Evolutionary conservation across 2,329 filamentous ascomycete genomes (phyloP), one percentile per base, ranked within the genome.

Genomic region (Colletotrichum destructivum): DNA sequence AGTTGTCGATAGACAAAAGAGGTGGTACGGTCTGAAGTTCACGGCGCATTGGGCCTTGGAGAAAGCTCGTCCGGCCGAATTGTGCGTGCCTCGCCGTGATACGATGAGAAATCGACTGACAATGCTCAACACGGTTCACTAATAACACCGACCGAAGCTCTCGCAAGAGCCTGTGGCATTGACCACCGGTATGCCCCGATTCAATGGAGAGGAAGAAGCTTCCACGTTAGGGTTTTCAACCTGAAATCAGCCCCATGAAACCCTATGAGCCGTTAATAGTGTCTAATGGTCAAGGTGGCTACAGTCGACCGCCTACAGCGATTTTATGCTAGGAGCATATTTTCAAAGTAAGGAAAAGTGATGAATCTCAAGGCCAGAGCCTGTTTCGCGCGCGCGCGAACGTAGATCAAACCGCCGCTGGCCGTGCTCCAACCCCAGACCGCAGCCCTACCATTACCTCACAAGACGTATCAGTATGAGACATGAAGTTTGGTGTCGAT

Each of bases 321-420:
- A 31, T 31, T 59, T 40, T 49, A 40, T 61, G 44, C 35, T 52
- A 57, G 63, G 35, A 44, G 21, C 57, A 57, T 4, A 31, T 13
- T 38, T 44, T 18, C 31, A 51, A 18, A 16, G 31, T 15, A 26
- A 15, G 18, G 15, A 21, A 21, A 13, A n/a, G 38, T 4, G 23
- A 26, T 26, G 55, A 16, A 55, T 31, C 5, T 47, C 26, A 31
- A 35, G 8, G 31, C 31, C 31, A 35, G 31, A 9, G 31, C 31
- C 57, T 38, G 8, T 56, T 49, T 49, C 56, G 38, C 40, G 62
- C 38, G 62, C 38, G 44, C 44, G 21, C 26, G 31, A 62, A 49
- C 51, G 69, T 11, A 44, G 64, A 71, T 71, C 69, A 68, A 71
- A 71, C 64, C 52, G 54, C 42, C 11, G 13, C 31, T 18, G 51